Percentiles rank a stretch among this genome's conserved stretches.
phyloP scores from a whole-genome alignment of 495 filamentous ascomycete genomes.

The Pseudotulostoma volvatum region DNA sequence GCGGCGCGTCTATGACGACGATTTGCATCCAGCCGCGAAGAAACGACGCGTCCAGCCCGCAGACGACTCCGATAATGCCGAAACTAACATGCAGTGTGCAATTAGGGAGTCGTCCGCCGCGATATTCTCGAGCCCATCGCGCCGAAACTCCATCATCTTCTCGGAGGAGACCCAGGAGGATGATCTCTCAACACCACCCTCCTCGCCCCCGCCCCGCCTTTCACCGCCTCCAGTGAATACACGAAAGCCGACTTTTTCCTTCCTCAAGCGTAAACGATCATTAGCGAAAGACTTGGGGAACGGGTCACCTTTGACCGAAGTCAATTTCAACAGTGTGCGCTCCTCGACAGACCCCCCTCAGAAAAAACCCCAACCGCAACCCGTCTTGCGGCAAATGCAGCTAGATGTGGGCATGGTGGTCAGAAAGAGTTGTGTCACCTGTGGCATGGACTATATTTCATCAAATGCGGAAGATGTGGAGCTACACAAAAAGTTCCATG shows the following conservation, averaged over 20 bases:
- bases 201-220: slow-evolving; percentile 35
- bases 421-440: slow-evolving; percentile 43
- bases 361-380: slow-evolving; percentile 17
- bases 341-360: slow-evolving; percentile 24
- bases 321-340: slow-evolving; percentile 34
- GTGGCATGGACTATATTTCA: slow-evolving; percentile 57
- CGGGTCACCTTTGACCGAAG: slow-evolving; percentile 31
- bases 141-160: slow-evolving; percentile 29
- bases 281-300: slow-evolving; percentile 15
- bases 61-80: slow-evolving; percentile 30
- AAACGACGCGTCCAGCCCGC: slow-evolving; percentile 29
- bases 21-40: slow-evolving; percentile 24
- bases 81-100: slow-evolving; percentile 30
- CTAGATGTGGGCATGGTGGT: slow-evolving; percentile 46
- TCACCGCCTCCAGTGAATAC: slow-evolving; percentile 38
- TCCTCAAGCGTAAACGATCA: slow-evolving; percentile 37
- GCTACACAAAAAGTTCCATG: slow-evolving; percentile 53
- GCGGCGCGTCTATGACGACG: slow-evolving; percentile 34
- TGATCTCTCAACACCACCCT: slow-evolving; percentile 34
- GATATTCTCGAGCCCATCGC: slow-evolving; percentile 31
- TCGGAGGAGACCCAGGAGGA: slow-evolving; percentile 25
- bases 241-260: slow-evolving; percentile 36
- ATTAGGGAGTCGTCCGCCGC: slow-evolving; percentile 35
- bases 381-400: slow-evolving; percentile 43
- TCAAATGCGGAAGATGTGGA: slow-evolving; percentile 46